A percentile compares a stretch with the other conserved stretches of the same genome.
These are phyloP conservation scores for Tagetes erecta DNA, from an alignment of 129 eudicot genomes.

Conservation along the genomic window DNA sequence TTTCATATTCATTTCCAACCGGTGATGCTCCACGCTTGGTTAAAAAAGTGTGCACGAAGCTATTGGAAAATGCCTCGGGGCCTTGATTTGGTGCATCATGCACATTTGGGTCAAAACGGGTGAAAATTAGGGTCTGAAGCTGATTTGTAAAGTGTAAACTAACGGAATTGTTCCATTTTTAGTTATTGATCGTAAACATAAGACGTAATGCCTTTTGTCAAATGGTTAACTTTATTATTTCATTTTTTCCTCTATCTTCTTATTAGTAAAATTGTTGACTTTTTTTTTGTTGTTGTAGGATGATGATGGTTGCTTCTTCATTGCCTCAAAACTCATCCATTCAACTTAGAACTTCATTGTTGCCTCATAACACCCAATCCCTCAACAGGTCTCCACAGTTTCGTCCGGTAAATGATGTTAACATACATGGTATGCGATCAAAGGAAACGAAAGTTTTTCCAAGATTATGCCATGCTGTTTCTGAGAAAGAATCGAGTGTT, in stretches of 20 bases:
- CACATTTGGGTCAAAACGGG: neutral
- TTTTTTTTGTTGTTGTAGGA: slow-evolving; percentile 24
- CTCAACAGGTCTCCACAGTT: slow-evolving; percentile 22
- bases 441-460: slow-evolving; percentile 27
- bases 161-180: neutral
- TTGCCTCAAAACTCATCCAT: slow-evolving; percentile 35
- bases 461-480: slow-evolving; percentile 28
- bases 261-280: neutral
- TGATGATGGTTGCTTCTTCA: slow-evolving; percentile 27
- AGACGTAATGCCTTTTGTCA: neutral
- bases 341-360: slow-evolving; percentile 17
- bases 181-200: neutral
- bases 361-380: slow-evolving; percentile 29
- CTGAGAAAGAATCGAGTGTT: slow-evolving; percentile 17
- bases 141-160: neutral
- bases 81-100: neutral
- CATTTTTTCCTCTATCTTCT: neutral
- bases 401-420: slow-evolving; percentile 25
- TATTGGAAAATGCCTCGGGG: neutral
- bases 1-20: neutral
- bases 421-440: slow-evolving; percentile 13
- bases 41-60: neutral
- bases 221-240: neutral
- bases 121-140: neutral
- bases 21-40: neutral